These are phyloP conservation scores for Tulasnella sp. DNA, from an alignment of 768 basidiomycete species.

Conservation along the genomic window DNA sequence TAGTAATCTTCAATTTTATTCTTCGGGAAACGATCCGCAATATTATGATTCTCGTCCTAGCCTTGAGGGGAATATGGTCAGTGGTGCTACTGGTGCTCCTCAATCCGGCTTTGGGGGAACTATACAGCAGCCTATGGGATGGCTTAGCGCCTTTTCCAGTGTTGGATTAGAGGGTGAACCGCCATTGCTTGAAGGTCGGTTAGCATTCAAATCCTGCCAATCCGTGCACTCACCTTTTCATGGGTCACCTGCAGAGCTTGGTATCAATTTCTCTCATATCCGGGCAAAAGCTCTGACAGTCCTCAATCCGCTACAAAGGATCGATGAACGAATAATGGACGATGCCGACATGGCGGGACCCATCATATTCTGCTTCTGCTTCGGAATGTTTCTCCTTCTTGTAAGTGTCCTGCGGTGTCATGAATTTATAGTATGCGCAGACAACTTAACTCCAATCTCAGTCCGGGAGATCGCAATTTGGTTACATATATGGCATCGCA, in stretches of 20 bases:
- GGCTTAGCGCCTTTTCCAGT: slow-evolving; percentile 96
- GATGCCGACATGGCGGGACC: slow-evolving; percentile 97
- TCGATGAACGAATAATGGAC: slow-evolving; percentile 94
- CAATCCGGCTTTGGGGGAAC: slow-evolving; percentile 47
- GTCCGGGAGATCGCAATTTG: slow-evolving; percentile 98
- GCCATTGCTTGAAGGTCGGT: slow-evolving; percentile 77
- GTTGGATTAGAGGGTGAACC: slow-evolving; percentile 94
- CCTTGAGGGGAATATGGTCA: slow-evolving; percentile 53
- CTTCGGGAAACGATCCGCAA: slow-evolving; percentile 2
- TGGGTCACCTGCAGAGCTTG: slow-evolving; percentile 51
- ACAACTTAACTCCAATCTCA: slow-evolving; percentile 28
- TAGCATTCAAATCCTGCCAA: neutral
- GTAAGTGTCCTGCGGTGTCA: slow-evolving; percentile 37
- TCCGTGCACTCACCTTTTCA: neutral
- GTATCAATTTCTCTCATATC: slow-evolving; percentile 96
- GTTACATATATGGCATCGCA: slow-evolving; percentile 96
- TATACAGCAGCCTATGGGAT: slow-evolving; percentile 54
- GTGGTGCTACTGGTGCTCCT: slow-evolving; percentile 38
- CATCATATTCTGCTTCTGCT: slow-evolving; percentile 87
- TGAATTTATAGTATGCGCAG: too few species aligned
- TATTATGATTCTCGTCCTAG: slow-evolving; percentile 22
- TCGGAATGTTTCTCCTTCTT: slow-evolving; percentile 81
- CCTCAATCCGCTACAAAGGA: slow-evolving; percentile 72
- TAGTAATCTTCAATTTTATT: slow-evolving; percentile 20
- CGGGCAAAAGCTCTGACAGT: slow-evolving; percentile 88